These are phyloP conservation scores for Irpex sp. DNA, from an alignment of 1,284 basidiomycete species.

Conservation along the genomic window DNA sequence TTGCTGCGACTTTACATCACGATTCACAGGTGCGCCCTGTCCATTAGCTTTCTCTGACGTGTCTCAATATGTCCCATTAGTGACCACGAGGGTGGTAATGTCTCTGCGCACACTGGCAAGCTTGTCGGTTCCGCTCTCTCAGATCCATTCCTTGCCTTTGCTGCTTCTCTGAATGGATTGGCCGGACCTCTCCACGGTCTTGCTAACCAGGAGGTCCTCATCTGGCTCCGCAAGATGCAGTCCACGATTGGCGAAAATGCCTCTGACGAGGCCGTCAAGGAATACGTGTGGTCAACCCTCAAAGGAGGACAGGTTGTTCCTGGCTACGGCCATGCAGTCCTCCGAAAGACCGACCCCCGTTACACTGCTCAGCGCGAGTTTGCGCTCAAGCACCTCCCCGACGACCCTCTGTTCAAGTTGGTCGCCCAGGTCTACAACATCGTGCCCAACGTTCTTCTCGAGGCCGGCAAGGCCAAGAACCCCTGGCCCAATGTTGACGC, in stretches of 20 bases:
- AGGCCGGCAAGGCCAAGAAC: conserved; percentile 95
- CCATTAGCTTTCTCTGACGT: not conserved
- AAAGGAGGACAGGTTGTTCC: conserved; percentile 92
- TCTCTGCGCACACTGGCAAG: conserved; percentile 96
- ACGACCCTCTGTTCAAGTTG: conserved; percentile 90
- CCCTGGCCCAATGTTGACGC: conserved; percentile 96
- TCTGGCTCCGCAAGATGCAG: conserved; percentile 91
- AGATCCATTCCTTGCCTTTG: conserved; percentile 96
- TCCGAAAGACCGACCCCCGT: conserved; percentile 96
- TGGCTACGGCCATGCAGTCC: conserved; percentile 94
- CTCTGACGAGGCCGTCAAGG: conserved; percentile 81
- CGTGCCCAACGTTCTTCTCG: conserved; percentile 89
- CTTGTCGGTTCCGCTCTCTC: conserved; percentile 97
- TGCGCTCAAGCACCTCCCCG: conserved; percentile 84
- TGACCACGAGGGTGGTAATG: conserved; percentile 98
- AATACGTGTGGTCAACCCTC: conserved; percentile 92
- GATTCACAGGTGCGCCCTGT: conserved; percentile 73
- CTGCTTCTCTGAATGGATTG: conserved; percentile 92
- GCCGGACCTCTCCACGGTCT: conserved; percentile 97
- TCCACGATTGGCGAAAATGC: conserved; percentile 78
- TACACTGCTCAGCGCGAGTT: conserved; percentile 96
- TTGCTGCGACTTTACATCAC: conserved; percentile 96
- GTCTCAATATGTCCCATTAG: conserved; percentile 31
- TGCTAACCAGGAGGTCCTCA: conserved; percentile 93
- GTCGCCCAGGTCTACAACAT: conserved; percentile 92